Conservation (phyloP, 768 basidiomycete genomes). For the Psilocybe sp. region DNA sequence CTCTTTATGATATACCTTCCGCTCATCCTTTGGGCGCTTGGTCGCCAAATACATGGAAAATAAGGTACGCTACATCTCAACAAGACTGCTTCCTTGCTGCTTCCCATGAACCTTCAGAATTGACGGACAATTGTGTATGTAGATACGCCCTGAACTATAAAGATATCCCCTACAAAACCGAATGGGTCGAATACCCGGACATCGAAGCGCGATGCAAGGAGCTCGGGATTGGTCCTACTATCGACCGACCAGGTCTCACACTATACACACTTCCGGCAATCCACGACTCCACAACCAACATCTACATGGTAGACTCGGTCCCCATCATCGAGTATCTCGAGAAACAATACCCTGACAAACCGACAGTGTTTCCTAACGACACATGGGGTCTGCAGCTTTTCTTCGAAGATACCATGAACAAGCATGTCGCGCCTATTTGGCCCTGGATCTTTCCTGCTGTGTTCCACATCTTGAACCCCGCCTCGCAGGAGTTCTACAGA, state of each 20-base stretch:
- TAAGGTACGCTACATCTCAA: conserved; percentile 1
- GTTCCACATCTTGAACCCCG: conserved; percentile 6
- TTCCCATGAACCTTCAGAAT: too few relatives aligned
- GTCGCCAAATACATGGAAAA: conserved; percentile 10
- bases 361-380: conserved; percentile 29
- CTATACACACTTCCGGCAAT: conserved; percentile 49
- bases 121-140: too few relatives aligned
- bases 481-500: conserved; percentile 26
- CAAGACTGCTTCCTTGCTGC: too few relatives aligned
- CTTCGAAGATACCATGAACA: conserved; percentile 3
- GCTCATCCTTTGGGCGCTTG: background rate
- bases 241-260: conserved; percentile 17
- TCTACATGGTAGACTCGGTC: conserved; percentile 39
- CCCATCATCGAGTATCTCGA: conserved; percentile 51
- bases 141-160: conserved; percentile 34
- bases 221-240: conserved; percentile 27
- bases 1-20: conserved; percentile 8
- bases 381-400: conserved; percentile 12
- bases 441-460: conserved; percentile 6
- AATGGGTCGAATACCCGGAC: conserved; percentile 50
- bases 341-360: conserved; percentile 42
- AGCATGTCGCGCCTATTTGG: background rate
- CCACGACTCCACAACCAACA: conserved; percentile 39
- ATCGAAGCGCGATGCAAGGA: conserved; percentile 33
- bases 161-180: conserved; percentile 39